phyloP scores from a whole-genome alignment of 768 basidiomycete species.

The Lactarius akahatsu region DNA sequence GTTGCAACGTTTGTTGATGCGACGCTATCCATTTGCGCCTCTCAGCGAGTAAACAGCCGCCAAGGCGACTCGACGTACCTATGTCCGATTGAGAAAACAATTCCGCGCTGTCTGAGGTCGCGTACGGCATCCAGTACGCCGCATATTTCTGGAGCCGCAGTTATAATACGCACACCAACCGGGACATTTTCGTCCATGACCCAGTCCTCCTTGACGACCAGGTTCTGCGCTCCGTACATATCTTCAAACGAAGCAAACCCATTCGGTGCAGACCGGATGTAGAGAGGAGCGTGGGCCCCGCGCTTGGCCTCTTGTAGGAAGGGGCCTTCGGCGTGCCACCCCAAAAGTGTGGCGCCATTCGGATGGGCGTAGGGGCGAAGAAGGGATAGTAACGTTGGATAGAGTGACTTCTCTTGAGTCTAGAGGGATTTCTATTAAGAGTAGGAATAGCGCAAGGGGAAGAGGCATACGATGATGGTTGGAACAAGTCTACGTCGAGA shows the following conservation, averaged over 20 bases:
- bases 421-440: slow-evolving; percentile 33
- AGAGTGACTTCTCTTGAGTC: slow-evolving; percentile 78
- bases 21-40: slow-evolving; percentile 44
- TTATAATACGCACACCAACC: slow-evolving; percentile 74
- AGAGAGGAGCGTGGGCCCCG: slow-evolving; percentile 75
- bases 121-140: slow-evolving; percentile 74
- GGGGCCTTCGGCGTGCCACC: slow-evolving; percentile 91
- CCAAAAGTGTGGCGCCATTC: slow-evolving; percentile 69
- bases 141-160: slow-evolving; percentile 81
- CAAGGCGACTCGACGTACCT: slow-evolving; percentile 47
- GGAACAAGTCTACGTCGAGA: slow-evolving; percentile 32
- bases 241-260: slow-evolving; percentile 69
- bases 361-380: slow-evolving; percentile 66
- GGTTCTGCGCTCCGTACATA: slow-evolving; percentile 67
- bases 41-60: slow-evolving; percentile 14
- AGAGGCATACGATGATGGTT: slow-evolving; percentile 57
- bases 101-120: slow-evolving; percentile 59
- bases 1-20: slow-evolving; percentile 75
- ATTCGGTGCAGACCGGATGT: slow-evolving; percentile 60
- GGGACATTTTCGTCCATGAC: slow-evolving; percentile 44
- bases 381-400: slow-evolving; percentile 66
- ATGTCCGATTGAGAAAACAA: slow-evolving; percentile 86
- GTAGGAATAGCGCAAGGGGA: background rate
- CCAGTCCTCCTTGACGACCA: slow-evolving; percentile 67
- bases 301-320: slow-evolving; percentile 82